phyloP scores from a whole-genome alignment of 192 early-diverging fungal genomes.

The Gryganskiella cystojenkinii region DNA sequence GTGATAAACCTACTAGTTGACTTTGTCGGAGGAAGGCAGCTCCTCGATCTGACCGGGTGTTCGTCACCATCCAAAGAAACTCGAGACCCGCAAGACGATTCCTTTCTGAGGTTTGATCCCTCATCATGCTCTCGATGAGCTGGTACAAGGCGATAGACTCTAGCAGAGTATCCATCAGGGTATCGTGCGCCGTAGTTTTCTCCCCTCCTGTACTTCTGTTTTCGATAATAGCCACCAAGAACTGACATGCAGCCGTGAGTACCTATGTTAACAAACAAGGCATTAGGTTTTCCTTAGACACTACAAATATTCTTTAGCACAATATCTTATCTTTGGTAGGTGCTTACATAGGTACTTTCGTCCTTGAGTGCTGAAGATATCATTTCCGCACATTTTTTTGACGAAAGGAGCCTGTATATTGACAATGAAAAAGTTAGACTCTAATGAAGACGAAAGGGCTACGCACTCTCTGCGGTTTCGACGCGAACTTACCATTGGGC shows the following conservation, averaged over 20 bases:
- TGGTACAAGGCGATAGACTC: constrained; percentile 49
- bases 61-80: constrained; percentile 56
- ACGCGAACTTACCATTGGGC: constrained; percentile 51
- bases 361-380: constrained; percentile 54
- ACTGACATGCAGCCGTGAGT: constrained; percentile 51
- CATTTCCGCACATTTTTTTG: constrained; percentile 40
- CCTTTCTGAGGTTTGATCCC: constrained; percentile 31
- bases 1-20: constrained; percentile 60
- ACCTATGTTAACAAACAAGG: constrained; percentile 29
- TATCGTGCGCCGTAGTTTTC: constrained; percentile 28
- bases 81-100: constrained; percentile 57
- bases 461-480: neutral
- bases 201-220: constrained; percentile 33
- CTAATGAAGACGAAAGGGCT: neutral
- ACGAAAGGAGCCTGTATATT: constrained; percentile 45
- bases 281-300: neutral
- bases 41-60: constrained; percentile 32
- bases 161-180: constrained; percentile 40
- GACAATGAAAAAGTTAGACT: neutral
- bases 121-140: constrained; percentile 46
- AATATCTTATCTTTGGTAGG: neutral
- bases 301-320: too few relatives aligned
- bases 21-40: constrained; percentile 53
- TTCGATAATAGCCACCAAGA: constrained; percentile 54
- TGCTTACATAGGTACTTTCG: constrained; percentile 57